These are phyloP conservation scores for Coemansia sp. DNA, from an alignment of 192 early-diverging fungal species.

Conservation along the genomic window DNA sequence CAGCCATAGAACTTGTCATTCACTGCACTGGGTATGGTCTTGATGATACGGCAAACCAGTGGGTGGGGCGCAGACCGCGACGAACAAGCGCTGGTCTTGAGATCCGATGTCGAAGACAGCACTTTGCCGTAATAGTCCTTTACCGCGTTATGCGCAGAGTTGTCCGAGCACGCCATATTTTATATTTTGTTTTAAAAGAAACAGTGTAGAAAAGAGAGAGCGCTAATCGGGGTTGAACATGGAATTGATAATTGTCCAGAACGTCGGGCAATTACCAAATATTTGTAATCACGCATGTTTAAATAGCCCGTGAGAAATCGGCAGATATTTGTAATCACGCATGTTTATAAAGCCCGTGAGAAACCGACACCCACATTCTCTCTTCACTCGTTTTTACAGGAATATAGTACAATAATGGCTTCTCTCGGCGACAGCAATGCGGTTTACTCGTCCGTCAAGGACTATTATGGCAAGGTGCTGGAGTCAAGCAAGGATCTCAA, in stretches of 20 bases:
- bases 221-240: background rate
- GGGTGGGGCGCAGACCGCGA: constrained; percentile 16
- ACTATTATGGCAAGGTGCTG: constrained; percentile 42
- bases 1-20: constrained; percentile 48
- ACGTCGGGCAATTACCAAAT: background rate
- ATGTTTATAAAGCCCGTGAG: too few species aligned
- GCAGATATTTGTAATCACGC: background rate
- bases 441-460: constrained; percentile 20
- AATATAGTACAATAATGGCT: constrained; percentile 4
- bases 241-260: background rate
- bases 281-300: background rate
- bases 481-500: constrained; percentile 26
- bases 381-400: background rate
- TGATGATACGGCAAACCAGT: constrained; percentile 35
- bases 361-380: background rate
- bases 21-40: constrained; percentile 34
- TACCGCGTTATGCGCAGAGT: constrained; percentile 6
- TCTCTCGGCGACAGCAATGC: constrained; percentile 6
- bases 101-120: constrained; percentile 16
- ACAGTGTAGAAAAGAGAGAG: background rate
- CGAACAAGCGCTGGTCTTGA: constrained; percentile 39
- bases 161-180: background rate
- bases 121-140: constrained; percentile 46
- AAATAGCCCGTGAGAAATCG: too few species aligned
- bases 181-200: background rate